Conservation (phyloP, 371 early-diverging fungal genomes). For the Apophysomyces trapeziformis region DNA sequence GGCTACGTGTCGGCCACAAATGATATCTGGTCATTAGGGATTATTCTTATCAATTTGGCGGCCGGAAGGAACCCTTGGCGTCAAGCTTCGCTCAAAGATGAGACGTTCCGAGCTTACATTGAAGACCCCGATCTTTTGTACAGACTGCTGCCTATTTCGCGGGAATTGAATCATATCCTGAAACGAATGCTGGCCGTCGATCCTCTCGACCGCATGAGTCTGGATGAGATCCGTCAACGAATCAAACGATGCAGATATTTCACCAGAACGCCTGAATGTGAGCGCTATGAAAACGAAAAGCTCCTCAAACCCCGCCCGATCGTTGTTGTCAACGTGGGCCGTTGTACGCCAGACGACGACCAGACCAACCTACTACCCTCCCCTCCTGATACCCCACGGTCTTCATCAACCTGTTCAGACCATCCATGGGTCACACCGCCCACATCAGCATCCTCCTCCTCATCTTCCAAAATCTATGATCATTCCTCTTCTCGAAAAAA, state of each 20-base stretch:
- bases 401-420: not conserved
- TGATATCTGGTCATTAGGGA: constrained; percentile 87
- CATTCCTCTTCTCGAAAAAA: not conserved
- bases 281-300: constrained; percentile 21
- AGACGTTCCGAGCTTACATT: constrained; percentile 73
- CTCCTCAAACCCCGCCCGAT: not conserved
- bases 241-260: constrained; percentile 66
- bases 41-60: constrained; percentile 79
- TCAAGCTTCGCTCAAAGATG: constrained; percentile 72
- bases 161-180: constrained; percentile 73
- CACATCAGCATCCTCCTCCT: too few species aligned
- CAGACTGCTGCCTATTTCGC: constrained; percentile 72
- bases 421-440: not conserved
- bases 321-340: not conserved
- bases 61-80: constrained; percentile 85
- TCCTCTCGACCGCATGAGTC: constrained; percentile 68
- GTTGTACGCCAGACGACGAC: too few species aligned
- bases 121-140: constrained; percentile 62
- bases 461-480: too few species aligned
- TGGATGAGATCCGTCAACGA: constrained; percentile 63
- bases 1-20: constrained; percentile 77
- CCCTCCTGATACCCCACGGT: not conserved
- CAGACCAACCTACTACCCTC: not conserved
- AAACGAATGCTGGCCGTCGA: constrained; percentile 75
- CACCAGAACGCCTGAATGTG: constrained; percentile 47